Percentiles rank a stretch among this genome's conserved stretches.
Conservation (phyloP, 73 alveolate genomes). For the Paramecium caudatum region DNA sequence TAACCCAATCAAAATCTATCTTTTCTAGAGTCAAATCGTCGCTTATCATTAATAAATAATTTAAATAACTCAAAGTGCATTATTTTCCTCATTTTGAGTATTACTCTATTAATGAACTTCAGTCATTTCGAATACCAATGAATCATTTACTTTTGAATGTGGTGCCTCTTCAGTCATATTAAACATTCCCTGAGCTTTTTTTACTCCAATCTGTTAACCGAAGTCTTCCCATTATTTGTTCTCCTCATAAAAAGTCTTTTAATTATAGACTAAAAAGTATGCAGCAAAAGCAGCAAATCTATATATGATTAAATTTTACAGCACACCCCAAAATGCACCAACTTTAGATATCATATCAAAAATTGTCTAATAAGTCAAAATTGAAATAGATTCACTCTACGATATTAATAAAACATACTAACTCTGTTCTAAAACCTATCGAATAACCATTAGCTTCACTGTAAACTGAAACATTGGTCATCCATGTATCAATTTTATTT, state of each 20-base stretch:
- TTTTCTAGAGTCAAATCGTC: slow-evolving; percentile 74
- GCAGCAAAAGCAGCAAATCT: slow-evolving; percentile 74
- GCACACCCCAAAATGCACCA: slow-evolving; percentile 79
- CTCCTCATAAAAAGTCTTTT: slow-evolving; percentile 58
- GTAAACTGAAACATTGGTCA: slow-evolving; percentile 64
- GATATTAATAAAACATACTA: neutral
- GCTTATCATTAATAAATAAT: slow-evolving; percentile 43
- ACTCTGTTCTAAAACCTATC: slow-evolving; percentile 60
- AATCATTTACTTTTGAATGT: slow-evolving; percentile 47
- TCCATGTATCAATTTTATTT: slow-evolving; percentile 27
- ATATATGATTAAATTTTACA: neutral
- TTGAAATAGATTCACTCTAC: neutral
- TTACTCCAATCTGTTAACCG: neutral
- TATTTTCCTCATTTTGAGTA: neutral
- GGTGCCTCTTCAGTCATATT: neutral
- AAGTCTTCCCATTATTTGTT: slow-evolving; percentile 75
- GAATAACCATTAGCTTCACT: slow-evolving; percentile 48
- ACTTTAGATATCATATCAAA: slow-evolving; percentile 69
- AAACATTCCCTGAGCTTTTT: neutral
- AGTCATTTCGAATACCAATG: slow-evolving; percentile 54
- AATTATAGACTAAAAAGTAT: slow-evolving; percentile 66
- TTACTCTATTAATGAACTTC: slow-evolving; percentile 28
- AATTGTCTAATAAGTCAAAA: slow-evolving; percentile 37
- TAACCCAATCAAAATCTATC: slow-evolving; percentile 76
- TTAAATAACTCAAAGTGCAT: neutral